phyloP scores from a whole-genome alignment of 2,329 filamentous ascomycete genomes.

The Xylariaceae sp. region DNA sequence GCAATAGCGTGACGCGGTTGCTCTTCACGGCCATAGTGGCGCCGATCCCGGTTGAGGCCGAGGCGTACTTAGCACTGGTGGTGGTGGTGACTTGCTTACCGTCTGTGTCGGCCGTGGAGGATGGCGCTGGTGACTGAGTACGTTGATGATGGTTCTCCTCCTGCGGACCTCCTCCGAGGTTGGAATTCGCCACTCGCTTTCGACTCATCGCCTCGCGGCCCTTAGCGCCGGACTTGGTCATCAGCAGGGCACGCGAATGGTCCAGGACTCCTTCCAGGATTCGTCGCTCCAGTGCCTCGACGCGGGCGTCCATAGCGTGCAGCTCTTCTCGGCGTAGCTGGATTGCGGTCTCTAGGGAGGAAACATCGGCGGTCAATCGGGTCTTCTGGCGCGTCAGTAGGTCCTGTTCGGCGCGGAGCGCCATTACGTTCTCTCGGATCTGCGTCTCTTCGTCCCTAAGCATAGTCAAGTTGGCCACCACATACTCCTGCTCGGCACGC shows the following conservation, averaged over 20 bases:
- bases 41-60: neutral
- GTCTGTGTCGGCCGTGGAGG: neutral
- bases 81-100: neutral
- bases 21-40: neutral
- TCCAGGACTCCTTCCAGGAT: slow-evolving; percentile 96
- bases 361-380: slow-evolving; percentile 76
- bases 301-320: slow-evolving; percentile 81
- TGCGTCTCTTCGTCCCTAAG: slow-evolving; percentile 49
- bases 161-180: slow-evolving; percentile 37
- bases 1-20: slow-evolving; percentile 35
- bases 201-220: slow-evolving; percentile 53
- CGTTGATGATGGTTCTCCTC: neutral
- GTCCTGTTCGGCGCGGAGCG: slow-evolving; percentile 65
- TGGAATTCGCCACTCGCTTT: slow-evolving; percentile 43
- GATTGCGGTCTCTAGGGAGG: slow-evolving; percentile 84
- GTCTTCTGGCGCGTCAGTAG: slow-evolving; percentile 72
- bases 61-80: too few relatives aligned
- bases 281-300: slow-evolving; percentile 81
- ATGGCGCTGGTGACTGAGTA: neutral
- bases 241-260: slow-evolving; percentile 85
- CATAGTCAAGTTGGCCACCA: slow-evolving; percentile 50
- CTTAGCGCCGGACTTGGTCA: slow-evolving; percentile 55
- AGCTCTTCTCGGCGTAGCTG: slow-evolving; percentile 87
- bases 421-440: slow-evolving; percentile 50
- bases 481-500: slow-evolving; percentile 52